Evolutionary conservation across 345 rosid genomes (phyloP), one percentile per base, ranked within the genome.

Genomic region (Odontarrhena argentea): DNA sequence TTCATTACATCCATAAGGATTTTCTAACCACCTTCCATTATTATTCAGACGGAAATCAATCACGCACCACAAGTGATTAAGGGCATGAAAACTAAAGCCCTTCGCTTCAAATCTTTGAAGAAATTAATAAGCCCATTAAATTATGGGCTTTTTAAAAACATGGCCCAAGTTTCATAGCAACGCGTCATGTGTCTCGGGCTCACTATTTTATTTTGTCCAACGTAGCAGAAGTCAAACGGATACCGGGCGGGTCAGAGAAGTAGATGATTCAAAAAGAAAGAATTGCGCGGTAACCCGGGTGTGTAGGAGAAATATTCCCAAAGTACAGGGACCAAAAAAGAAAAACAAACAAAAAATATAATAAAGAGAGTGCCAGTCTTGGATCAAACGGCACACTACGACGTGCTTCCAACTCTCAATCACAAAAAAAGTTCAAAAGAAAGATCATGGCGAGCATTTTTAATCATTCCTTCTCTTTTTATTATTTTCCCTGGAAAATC

Each of bases 251-350:
- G 35, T 63, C 5, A 5, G 45, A 24, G 35, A 44, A 44, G 18
- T 9, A 6, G 5, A 15, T 44, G 5, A 49, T 63, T 63, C 37
- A 71, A 60, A 60, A 55, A 54, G 9, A 5, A 34, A 7, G 26
- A 8, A 51, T 7, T 65, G 81, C 79, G 84, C 85, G 87, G 91
- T 71, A 80, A 81, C 68, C 84, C 85, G 80, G 72, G 63, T 55
- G 6, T 62, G 5, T 13, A 75, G 86, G 84, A 15, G 49, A 28
- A 48, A 34, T 2, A 5, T 1, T 8, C 7, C 10, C 7, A 32
- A 63, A 47, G 45, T 22, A 3, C 7, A 49, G 9, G 69, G 22
- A 1, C 1, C 15, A 14, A 7, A 5, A 32, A 36, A 43, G 15
- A 37, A 49, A 34, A 47, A 56, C 22, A 18, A 44, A 47, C 9